Evolutionary conservation across 768 basidiomycete genomes (phyloP).

Genomic region (Omphalotus guepiniiformis): DNA sequence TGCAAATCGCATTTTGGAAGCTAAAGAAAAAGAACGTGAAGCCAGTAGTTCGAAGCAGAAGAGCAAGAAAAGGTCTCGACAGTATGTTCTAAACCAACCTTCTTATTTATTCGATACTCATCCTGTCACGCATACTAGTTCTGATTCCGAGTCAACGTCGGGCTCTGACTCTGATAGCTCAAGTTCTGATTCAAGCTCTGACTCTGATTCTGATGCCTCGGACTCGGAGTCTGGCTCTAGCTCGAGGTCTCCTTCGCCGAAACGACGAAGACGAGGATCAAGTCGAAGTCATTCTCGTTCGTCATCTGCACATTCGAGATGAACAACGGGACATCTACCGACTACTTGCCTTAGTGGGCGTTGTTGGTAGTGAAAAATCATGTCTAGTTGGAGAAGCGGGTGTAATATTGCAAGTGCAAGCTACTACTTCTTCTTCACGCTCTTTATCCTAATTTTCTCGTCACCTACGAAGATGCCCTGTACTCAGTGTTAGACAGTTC

Average conservation of each 20-base stretch:
- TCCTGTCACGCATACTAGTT: slow-evolving; percentile 9
- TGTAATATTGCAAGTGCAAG: neutral
- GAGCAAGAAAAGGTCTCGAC: slow-evolving; percentile 32
- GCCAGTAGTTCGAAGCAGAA: slow-evolving; percentile 28
- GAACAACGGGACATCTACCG: neutral
- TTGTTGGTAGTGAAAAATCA: too few species aligned
- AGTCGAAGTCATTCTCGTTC: slow-evolving; percentile 14
- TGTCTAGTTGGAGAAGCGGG: too few species aligned
- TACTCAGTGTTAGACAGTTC: slow-evolving; percentile 3
- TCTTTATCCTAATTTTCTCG: slow-evolving; percentile 88
- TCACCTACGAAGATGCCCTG: slow-evolving; percentile 94
- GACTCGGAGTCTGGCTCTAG: slow-evolving; percentile 32
- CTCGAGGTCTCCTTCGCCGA: slow-evolving; percentile 18
- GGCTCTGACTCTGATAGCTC: slow-evolving; percentile 33
- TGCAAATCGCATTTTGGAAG: slow-evolving; percentile 82
- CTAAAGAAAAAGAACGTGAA: slow-evolving; percentile 74
- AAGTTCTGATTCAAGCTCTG: slow-evolving; percentile 18
- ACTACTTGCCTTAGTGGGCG: neutral
- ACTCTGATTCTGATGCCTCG: slow-evolving; percentile 35
- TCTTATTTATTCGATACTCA: neutral
- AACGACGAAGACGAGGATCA: neutral
- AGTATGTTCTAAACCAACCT: slow-evolving; percentile 19
- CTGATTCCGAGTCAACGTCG: slow-evolving; percentile 39
- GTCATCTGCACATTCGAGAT: slow-evolving; percentile 17
- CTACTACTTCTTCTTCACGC: slow-evolving; percentile 90